Conservation (phyloP, 2,329 filamentous ascomycete species). For the Colletotrichum navitas region DNA sequence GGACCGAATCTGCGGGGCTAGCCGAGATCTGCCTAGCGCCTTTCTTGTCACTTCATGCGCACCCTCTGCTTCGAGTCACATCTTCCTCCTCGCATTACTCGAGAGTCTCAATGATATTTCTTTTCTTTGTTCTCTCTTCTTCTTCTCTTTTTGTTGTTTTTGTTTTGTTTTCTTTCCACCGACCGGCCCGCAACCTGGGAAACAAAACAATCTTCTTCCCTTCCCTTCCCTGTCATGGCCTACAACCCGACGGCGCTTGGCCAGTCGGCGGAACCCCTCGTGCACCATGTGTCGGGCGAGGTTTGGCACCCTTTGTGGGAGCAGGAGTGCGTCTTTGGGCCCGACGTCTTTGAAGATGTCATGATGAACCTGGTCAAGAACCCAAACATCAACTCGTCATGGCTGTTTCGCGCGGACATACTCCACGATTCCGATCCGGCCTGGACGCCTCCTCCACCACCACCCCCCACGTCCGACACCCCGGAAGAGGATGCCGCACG, state of each 20-base stretch:
- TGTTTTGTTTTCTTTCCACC: too few species aligned
- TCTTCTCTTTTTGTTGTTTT: neutral
- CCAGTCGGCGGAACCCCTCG: constrained; percentile 49
- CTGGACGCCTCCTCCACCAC: constrained; percentile 40
- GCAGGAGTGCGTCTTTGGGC: constrained; percentile 72
- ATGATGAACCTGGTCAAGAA: constrained; percentile 83
- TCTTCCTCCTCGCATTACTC: constrained; percentile 16
- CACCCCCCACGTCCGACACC: constrained; percentile 36
- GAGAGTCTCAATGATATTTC: constrained; percentile 20
- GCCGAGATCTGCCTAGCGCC: constrained; percentile 28
- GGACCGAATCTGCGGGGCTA: constrained; percentile 32
- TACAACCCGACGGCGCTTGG: constrained; percentile 53
- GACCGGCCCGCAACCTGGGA: constrained; percentile 30
- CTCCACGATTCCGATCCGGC: constrained; percentile 64
- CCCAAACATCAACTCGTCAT: constrained; percentile 83
- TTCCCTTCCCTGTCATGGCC: constrained; percentile 46
- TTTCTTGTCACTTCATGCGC: constrained; percentile 29
- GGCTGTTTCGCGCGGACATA: constrained; percentile 84
- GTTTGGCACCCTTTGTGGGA: constrained; percentile 68
- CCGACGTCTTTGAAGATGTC: constrained; percentile 72
- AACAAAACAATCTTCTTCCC: constrained; percentile 11
- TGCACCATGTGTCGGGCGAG: constrained; percentile 52
- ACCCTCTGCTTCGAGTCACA: constrained; percentile 28
- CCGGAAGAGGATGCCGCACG: constrained; percentile 46
- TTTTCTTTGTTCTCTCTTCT: neutral